Evolutionary conservation across 2,329 filamentous ascomycete species (phyloP).

Genomic region (Exophiala alcalophila): DNA sequence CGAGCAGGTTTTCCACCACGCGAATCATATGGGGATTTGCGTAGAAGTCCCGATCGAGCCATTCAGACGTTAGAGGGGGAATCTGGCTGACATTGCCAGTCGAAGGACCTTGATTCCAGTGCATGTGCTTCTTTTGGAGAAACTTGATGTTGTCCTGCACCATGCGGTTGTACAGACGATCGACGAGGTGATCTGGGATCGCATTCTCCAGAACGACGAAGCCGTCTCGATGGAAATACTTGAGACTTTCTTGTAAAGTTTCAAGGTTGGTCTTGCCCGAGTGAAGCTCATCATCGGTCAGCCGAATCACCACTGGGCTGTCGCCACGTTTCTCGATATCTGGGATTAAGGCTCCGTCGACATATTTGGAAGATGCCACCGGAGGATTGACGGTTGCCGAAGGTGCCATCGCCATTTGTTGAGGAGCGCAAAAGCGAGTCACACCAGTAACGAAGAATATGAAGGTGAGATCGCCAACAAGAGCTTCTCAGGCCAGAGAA

Average conservation of each 20-base stretch:
- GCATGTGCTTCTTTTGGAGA: conserved; percentile 32
- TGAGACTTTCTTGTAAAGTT: conserved; percentile 16
- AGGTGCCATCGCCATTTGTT: conserved; percentile 5
- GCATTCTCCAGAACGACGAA: conserved; percentile 40
- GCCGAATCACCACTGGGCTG: conserved; percentile 16
- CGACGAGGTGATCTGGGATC: conserved; percentile 33
- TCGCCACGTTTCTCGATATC: conserved; percentile 19
- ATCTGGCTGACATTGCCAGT: conserved; percentile 43
- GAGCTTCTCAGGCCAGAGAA: too few relatives aligned
- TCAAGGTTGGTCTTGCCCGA: conserved; percentile 15
- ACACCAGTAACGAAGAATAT: too few relatives aligned
- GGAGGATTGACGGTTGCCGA: conserved; percentile 7
- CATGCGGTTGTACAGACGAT: conserved; percentile 57
- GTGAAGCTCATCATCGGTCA: conserved; percentile 18
- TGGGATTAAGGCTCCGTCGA: conserved; percentile 14
- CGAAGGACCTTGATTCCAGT: conserved; percentile 33
- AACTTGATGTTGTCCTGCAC: conserved; percentile 37
- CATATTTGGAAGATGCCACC: conserved; percentile 4
- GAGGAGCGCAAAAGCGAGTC: background rate
- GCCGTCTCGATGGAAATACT: conserved; percentile 36
- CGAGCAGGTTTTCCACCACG: conserved; percentile 36
- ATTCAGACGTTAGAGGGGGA: conserved; percentile 35
- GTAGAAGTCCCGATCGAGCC: conserved; percentile 39
- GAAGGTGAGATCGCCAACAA: too few relatives aligned
- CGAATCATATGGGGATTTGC: conserved; percentile 38